Conservation (phyloP, 164 flowering plant genomes). For the Santalum album region DNA sequence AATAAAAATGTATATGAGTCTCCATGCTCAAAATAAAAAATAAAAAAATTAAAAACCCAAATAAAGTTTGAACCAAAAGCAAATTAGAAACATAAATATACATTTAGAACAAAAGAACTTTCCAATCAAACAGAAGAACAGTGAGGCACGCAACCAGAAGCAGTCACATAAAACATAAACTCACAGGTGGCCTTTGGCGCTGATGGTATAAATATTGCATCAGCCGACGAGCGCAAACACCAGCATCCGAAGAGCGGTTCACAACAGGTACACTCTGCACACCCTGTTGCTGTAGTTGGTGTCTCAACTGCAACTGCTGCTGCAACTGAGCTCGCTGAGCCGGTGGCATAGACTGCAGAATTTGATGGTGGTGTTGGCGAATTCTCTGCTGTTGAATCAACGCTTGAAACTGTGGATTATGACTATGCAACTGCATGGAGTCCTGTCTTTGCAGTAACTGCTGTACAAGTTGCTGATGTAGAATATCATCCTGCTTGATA, state of each 20-base stretch:
- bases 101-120: too few relatives aligned
- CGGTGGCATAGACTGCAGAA: slow-evolving; percentile 69
- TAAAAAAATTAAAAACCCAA: too few relatives aligned
- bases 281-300: slow-evolving; percentile 58
- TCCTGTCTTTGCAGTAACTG: slow-evolving; percentile 79
- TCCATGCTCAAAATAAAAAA: too few relatives aligned
- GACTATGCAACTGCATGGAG: slow-evolving; percentile 51
- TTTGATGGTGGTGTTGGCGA: slow-evolving; percentile 51
- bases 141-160: too few relatives aligned
- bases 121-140: too few relatives aligned
- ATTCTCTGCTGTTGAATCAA: slow-evolving; percentile 74
- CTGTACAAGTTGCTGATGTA: slow-evolving; percentile 75
- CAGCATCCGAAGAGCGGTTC: not conserved
- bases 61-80: too few relatives aligned
- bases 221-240: slow-evolving; percentile 5
- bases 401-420: slow-evolving; percentile 76
- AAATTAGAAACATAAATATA: too few relatives aligned
- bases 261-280: not conserved
- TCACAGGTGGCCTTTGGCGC: slow-evolving; percentile 2
- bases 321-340: slow-evolving; percentile 60
- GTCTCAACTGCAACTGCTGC: slow-evolving; percentile 71
- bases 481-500: slow-evolving; percentile 67
- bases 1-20: too few relatives aligned
- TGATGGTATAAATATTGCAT: slow-evolving; percentile 5
- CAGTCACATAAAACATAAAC: too few relatives aligned